These are phyloP conservation scores for Sporobolomyces pararoseus DNA, from an alignment of 768 basidiomycete species.

Conservation along the genomic window DNA sequence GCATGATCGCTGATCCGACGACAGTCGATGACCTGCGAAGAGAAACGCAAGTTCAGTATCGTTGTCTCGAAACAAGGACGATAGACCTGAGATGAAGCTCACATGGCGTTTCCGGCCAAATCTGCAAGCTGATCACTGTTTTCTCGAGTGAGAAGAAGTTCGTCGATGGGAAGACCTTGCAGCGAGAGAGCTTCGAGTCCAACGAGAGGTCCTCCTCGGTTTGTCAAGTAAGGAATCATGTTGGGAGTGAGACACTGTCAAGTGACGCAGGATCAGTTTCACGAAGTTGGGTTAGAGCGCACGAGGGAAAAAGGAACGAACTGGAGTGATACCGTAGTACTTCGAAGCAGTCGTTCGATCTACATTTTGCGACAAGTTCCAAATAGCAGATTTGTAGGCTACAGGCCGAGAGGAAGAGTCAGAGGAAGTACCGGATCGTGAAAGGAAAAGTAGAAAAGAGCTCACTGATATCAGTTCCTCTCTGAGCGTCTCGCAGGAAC, in stretches of 20 bases:
- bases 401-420: neutral
- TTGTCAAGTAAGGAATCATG: conserved; percentile 95
- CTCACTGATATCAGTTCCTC: conserved; percentile 73
- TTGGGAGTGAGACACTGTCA: conserved; percentile 77
- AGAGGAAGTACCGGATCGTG: neutral
- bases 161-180: conserved; percentile 90
- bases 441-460: neutral
- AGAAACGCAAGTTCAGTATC: neutral
- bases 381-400: conserved; percentile 57
- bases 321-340: conserved; percentile 63
- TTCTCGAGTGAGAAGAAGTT: conserved; percentile 84
- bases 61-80: no score
- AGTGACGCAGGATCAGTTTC: neutral
- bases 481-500: conserved; percentile 70
- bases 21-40: conserved; percentile 69
- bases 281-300: neutral
- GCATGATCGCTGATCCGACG: conserved; percentile 81
- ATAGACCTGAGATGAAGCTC: neutral
- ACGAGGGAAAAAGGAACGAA: conserved; percentile 50
- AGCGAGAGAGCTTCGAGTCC: conserved; percentile 87
- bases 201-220: conserved; percentile 91
- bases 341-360: conserved; percentile 80
- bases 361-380: conserved; percentile 96
- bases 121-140: conserved; percentile 90
- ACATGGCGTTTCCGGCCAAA: conserved; percentile 92